These are phyloP conservation scores for Parasitella parasitica DNA, from an alignment of 371 early-diverging fungal species.

Conservation along the genomic window DNA sequence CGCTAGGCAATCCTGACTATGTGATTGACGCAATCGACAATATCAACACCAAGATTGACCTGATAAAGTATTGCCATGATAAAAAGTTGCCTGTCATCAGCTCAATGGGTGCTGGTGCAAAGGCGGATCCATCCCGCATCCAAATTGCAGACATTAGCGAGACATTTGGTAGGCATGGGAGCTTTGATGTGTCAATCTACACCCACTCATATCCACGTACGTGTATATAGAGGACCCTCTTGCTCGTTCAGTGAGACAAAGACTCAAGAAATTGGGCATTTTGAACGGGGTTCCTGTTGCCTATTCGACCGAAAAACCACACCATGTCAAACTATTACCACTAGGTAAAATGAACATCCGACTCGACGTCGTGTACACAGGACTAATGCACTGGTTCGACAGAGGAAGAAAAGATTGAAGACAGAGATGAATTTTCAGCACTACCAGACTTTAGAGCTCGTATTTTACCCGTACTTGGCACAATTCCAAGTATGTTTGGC, in stretches of 20 bases:
- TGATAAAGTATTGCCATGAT: slow-evolving; percentile 83
- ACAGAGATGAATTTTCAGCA: slow-evolving; percentile 86
- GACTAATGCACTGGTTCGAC: not conserved
- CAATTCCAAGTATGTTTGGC: slow-evolving; percentile 94
- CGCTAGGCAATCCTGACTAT: slow-evolving; percentile 63
- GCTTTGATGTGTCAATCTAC: not conserved
- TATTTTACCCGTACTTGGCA: slow-evolving; percentile 85
- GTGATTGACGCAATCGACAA: slow-evolving; percentile 95
- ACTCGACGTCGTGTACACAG: too few species aligned
- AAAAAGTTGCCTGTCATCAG: slow-evolving; percentile 74
- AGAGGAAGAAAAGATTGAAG: slow-evolving; percentile 77
- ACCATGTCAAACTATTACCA: slow-evolving; percentile 77
- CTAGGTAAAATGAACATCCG: slow-evolving; percentile 49
- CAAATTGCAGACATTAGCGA: slow-evolving; percentile 94
- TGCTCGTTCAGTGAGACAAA: slow-evolving; percentile 80
- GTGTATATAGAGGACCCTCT: slow-evolving; percentile 94
- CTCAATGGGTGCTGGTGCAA: slow-evolving; percentile 95
- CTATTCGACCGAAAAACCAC: slow-evolving; percentile 91
- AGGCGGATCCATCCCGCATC: slow-evolving; percentile 90
- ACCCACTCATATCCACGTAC: not conserved
- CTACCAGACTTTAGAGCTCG: slow-evolving; percentile 88
- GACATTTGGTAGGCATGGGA: slow-evolving; percentile 66
- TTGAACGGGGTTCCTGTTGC: slow-evolving; percentile 81
- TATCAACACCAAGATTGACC: slow-evolving; percentile 87
- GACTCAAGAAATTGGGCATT: slow-evolving; percentile 70